Base-by-base conservation (phyloP, 2,329 filamentous ascomycete species). In the Fusarium udum region DNA sequence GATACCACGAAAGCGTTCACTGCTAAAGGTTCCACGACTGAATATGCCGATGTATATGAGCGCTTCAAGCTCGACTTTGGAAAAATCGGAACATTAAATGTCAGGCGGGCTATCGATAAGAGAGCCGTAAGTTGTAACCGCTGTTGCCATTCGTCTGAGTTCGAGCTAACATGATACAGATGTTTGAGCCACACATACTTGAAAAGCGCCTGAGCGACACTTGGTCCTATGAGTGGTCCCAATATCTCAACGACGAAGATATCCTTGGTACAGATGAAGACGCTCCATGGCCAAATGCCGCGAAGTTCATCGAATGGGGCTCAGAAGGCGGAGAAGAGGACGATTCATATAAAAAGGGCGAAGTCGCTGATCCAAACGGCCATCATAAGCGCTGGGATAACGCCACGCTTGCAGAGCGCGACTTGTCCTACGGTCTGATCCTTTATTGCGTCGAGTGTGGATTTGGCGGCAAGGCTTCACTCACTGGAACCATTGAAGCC, bases 381-480 rank as follows among this genome's bases (percentile, higher is more conserved):
- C 65, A 67, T 13, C 63, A 67, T 12, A 68, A 68, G 11, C 63
- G 55, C 1, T n/a, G 7, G 31, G 26, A 8, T 0, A 61, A 67
- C 4, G 16, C 34, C 2, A 36, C 31, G 0, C 37, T 68, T 15
- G 7, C 24, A 3, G 62, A 68, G 6, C 62, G 62, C 3, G 65
- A 67, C 3, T 31, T 68, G 9, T 36, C 32, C 3, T 68, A 68
- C 11, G 63, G 63, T 0, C 26, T 68, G 0, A 26, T 28, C 15
- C 48, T 68, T 2, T 68, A 68, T 7, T 68, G 65, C 6, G 48
- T 68, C 2, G 62, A 67, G 22, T 68, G 65, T 6, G 65, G 65
- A 1, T 68, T 68, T 7, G 16, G 26, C 12, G 7, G 43, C 24
- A 15, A 46, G 18, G 24, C 43, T 10, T 46, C 43, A 7, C 43